Base-by-base conservation (phyloP, 176 grass and related monocot genomes). In the Sorghum bicolor region DNA sequence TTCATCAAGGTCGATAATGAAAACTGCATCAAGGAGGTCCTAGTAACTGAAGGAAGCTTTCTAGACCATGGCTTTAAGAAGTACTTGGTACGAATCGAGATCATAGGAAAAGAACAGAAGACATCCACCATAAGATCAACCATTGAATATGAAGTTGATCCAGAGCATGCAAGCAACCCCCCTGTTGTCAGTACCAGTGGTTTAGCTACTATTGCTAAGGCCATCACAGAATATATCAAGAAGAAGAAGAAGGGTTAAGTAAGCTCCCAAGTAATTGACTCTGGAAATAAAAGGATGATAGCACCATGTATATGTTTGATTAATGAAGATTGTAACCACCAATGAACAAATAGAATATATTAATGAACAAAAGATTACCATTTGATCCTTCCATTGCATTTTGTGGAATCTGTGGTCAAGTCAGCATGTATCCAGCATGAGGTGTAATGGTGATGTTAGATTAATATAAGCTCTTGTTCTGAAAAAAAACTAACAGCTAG, bases 1-100 rank as follows among this genome's bases (percentile, higher is more conserved):
- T 77, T 81, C 78, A 36, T 71, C 62, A 85, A 77, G 61, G 25
- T 89, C 5, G 77, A 89, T 33, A 64, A 85, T n/a, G 71, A 85
- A 53, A 89, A 89, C 26, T 77, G 39, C 44, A 31, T 85, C 50
- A 89, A 70, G 48, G 87, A 89, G 52, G 63, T 17, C 19, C 17
- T 39, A 9, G 71, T 89, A 47, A 85, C 47, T 32, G 71, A 85
- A 81, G 87, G 71, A 10, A 64, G 82, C 1, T 70, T 81, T 64
- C 64, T 89, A 0, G 14, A 76, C 34, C 66, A 22, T 53, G 88
- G 88, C 2, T 89, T 89, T 77, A 25, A 33, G 19, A 81, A 63
- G 61, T 89, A 86, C 8, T 20, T 81, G 19, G 41, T 85, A 11
- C 50, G 83, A 1, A 16, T 80, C 12, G 70, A 89, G 87, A 75